Evolutionary conservation across 495 filamentous ascomycete species (phyloP).

Genomic region (Aspergillus olivimuriae): DNA sequence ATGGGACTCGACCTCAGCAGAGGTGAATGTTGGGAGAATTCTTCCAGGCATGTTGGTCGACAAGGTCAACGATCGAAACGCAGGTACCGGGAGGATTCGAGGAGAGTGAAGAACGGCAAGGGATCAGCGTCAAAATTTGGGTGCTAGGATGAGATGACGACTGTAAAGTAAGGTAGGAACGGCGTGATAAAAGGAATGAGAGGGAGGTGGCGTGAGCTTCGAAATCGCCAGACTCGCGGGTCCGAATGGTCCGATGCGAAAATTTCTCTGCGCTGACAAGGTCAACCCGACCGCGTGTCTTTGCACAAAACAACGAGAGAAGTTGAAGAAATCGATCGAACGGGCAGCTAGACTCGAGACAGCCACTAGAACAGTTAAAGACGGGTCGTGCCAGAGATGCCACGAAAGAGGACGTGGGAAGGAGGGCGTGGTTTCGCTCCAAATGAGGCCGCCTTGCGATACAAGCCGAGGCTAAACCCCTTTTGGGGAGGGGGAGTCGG

Average conservation of each 20-base stretch:
- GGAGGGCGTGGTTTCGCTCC: not conserved
- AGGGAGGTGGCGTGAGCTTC: slow-evolving; percentile 21
- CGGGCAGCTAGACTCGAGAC: too few relatives aligned
- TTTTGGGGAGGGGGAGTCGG: too few relatives aligned
- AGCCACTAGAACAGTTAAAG: too few relatives aligned
- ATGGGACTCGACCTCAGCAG: slow-evolving; percentile 72
- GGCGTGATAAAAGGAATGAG: slow-evolving; percentile 12
- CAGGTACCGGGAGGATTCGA: not conserved
- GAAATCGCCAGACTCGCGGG: slow-evolving; percentile 13
- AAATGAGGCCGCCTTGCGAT: not conserved
- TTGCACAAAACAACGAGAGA: too few relatives aligned
- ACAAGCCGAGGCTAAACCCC: not conserved
- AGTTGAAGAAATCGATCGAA: too few relatives aligned
- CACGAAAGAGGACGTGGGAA: too few relatives aligned
- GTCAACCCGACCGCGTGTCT: too few relatives aligned
- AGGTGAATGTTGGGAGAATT: slow-evolving; percentile 71
- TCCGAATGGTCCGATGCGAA: slow-evolving; percentile 15
- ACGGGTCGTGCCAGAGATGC: too few relatives aligned
- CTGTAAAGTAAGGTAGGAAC: slow-evolving; percentile 4
- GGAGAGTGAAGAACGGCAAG: not conserved
- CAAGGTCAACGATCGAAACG: not conserved
- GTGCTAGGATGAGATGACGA: not conserved
- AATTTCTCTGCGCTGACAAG: too few relatives aligned
- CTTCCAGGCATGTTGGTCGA: slow-evolving; percentile 40
- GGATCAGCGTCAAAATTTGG: not conserved